Conservation (phyloP, 306 rosid species). For the Mimosa bimucronata region DNA sequence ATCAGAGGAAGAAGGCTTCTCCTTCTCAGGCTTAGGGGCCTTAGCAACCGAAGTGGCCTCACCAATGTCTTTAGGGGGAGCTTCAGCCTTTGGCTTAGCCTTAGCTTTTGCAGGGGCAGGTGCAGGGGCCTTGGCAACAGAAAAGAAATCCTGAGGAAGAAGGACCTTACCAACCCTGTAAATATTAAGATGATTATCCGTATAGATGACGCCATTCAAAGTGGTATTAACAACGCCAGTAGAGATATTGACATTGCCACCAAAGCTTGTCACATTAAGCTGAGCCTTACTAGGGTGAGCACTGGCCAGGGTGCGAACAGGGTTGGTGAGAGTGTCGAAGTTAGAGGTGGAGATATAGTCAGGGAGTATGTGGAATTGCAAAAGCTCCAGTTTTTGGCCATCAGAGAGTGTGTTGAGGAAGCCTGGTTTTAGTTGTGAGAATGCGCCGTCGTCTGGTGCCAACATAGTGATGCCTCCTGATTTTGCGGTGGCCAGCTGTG, state of each 20-base stretch:
- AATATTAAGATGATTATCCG: constrained; percentile 63
- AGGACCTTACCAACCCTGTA: constrained; percentile 65
- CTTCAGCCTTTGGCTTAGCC: constrained; percentile 18
- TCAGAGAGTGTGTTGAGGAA: constrained; percentile 61
- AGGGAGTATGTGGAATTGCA: constrained; percentile 72
- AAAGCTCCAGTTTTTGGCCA: constrained; percentile 54
- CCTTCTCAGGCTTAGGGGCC: constrained; percentile 48
- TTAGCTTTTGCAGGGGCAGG: constrained; percentile 29
- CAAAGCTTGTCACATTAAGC: constrained; percentile 60
- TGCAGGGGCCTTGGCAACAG: constrained; percentile 33
- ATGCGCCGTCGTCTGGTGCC: constrained; percentile 60
- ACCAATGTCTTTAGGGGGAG: not conserved
- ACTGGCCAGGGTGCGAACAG: constrained; percentile 65
- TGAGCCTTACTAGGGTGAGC: constrained; percentile 49
- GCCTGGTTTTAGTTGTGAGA: constrained; percentile 65
- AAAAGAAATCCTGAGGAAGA: constrained; percentile 55
- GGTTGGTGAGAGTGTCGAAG: constrained; percentile 73
- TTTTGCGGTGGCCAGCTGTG: constrained; percentile 54
- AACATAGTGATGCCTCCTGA: constrained; percentile 58
- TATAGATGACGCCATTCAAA: constrained; percentile 55
- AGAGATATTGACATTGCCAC: constrained; percentile 58
- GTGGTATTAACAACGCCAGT: constrained; percentile 65
- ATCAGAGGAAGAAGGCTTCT: constrained; percentile 38
- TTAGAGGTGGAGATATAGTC: constrained; percentile 53
- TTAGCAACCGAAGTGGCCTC: not conserved